Base-by-base conservation (phyloP, 1,284 basidiomycete genomes). In the Trametes hirsuta region DNA sequence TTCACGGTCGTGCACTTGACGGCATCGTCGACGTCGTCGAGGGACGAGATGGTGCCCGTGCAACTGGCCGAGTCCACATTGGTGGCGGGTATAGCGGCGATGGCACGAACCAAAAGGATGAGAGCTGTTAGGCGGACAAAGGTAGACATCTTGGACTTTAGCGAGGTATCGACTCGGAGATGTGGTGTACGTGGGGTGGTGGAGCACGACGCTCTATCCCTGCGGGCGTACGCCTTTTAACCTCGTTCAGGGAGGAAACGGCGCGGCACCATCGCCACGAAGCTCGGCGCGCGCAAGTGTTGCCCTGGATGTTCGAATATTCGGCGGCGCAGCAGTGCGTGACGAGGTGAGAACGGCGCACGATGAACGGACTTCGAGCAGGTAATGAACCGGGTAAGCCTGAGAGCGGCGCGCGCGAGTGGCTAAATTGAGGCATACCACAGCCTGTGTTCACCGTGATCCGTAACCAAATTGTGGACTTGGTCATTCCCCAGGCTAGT, bases 1-100 rank as follows among this genome's bases (percentile, higher is more conserved):
- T 76, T 75, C 54, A 78, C 69, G 2, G 70, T 77, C n/a, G 59
- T 67, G 50, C 75, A 76, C 59, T 68, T 44, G 40, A 73, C 67
- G 6, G 75, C 75, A 50, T 41, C 42, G 58, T 21, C 55, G 39
- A 77, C 75, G 49, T 77, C 75, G 53, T 55, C 50, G 30, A 76
- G 53, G 3, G 76, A 77, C 24, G 72, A 65, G 56, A 76, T 77
- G 2, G 66, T 70, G 24, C 75, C 73, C 1, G 69, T 68, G 58
- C 76, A 76, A 22, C 58, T 58, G 30, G 30, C 30, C 30, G 30
- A 30, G 30, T 30, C 30, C 8, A 8, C 30, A 42, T 36, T 64
- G 22, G 60, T 53, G 2, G 58, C 47, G 30, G 65, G 56, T 1
- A 53, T 44, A 15, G 62, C 65, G 12, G 60, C 14, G 39, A 59